Percentiles rank a stretch among this genome's conserved stretches.
These are phyloP conservation scores for Shiraia sp. DNA, from an alignment of 2,329 filamentous ascomycete species.

Conservation along the genomic window DNA sequence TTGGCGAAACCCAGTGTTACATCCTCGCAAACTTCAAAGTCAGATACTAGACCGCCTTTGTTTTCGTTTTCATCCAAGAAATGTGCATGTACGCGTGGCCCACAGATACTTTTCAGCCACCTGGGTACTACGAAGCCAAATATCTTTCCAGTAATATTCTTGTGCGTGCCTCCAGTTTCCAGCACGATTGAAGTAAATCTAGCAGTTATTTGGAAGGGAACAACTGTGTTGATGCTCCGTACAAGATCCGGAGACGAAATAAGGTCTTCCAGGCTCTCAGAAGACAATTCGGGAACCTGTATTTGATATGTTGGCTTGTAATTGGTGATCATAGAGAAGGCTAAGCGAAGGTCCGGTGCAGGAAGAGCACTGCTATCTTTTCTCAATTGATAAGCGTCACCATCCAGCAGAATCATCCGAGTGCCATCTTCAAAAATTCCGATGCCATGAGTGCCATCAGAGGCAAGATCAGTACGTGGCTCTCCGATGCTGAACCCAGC, in stretches of 20 bases:
- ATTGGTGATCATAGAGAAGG: conserved; percentile 48
- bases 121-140: conserved; percentile 47
- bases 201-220: conserved; percentile 46
- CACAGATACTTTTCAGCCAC: conserved; percentile 48
- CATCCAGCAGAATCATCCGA: conserved; percentile 43
- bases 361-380: conserved; percentile 33
- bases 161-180: conserved; percentile 21
- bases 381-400: conserved; percentile 39
- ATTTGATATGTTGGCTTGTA: conserved; percentile 43
- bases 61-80: conserved; percentile 35
- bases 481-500: conserved; percentile 42
- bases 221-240: conserved; percentile 44
- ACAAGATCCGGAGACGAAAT: conserved; percentile 18
- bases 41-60: conserved; percentile 41
- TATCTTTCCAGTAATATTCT: conserved; percentile 43
- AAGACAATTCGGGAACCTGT: conserved; percentile 22
- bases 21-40: conserved; percentile 44
- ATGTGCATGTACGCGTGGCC: conserved; percentile 44
- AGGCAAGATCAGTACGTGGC: conserved; percentile 43
- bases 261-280: conserved; percentile 21
- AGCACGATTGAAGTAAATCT: conserved; percentile 40
- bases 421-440: conserved; percentile 48
- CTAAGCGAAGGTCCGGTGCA: conserved; percentile 42
- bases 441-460: conserved; percentile 50
- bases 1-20: conserved; percentile 45